Conservation (phyloP, 2,329 filamentous ascomycete species). For the Verticillium dahliae region DNA sequence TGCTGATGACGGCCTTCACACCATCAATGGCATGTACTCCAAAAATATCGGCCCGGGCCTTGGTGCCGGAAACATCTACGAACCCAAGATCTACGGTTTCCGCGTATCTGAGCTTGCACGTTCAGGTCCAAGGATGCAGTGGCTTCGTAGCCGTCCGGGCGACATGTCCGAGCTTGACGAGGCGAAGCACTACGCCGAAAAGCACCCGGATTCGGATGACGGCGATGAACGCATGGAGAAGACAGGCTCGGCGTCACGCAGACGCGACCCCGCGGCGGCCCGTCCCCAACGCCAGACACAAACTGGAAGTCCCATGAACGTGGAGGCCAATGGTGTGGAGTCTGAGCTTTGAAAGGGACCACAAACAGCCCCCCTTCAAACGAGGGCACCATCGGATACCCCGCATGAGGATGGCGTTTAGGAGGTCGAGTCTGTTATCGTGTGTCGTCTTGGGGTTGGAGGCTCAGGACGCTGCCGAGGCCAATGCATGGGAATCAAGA, state of each 20-base stretch:
- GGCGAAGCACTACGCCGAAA: conserved; percentile 45
- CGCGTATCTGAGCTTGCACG: conserved; percentile 84
- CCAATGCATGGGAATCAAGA: not conserved
- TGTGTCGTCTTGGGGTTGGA: not conserved
- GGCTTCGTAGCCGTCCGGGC: conserved; percentile 78
- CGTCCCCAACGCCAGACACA: conserved; percentile 37
- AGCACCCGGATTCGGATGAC: conserved; percentile 51
- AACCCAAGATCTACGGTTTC: conserved; percentile 95
- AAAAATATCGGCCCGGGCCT: conserved; percentile 85
- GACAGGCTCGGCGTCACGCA: conserved; percentile 32
- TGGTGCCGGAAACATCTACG: conserved; percentile 77
- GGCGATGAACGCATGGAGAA: conserved; percentile 44
- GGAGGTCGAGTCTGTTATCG: not conserved
- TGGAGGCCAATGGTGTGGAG: conserved; percentile 49
- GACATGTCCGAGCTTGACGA: conserved; percentile 84
- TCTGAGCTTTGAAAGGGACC: conserved; percentile 38
- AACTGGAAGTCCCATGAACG: conserved; percentile 50
- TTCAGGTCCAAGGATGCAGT: conserved; percentile 92
- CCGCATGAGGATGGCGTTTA: conserved; percentile 1
- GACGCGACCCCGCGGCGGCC: conserved; percentile 34
- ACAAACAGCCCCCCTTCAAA: not conserved
- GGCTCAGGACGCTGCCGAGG: not conserved
- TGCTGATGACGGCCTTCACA: conserved; percentile 37
- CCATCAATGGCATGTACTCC: conserved; percentile 80
- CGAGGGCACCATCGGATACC: not conserved